Percentiles rank a stretch among this genome's conserved stretches.
phyloP scores from a whole-genome alignment of 78 protist genomes.

The Planoprotostelium fungivorum region DNA sequence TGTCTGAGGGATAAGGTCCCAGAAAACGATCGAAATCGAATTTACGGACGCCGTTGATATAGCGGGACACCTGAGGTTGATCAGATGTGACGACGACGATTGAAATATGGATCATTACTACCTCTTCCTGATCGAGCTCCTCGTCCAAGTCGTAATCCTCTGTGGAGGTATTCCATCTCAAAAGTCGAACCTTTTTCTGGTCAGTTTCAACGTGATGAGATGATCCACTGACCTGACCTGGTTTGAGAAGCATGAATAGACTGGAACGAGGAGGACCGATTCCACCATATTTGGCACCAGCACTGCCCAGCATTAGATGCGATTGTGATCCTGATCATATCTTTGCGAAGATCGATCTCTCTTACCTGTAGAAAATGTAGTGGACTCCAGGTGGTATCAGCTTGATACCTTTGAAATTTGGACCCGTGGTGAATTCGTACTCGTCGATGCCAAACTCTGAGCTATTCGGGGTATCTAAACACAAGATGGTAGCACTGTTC shows the following conservation, averaged over 20 bases:
- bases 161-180: background rate
- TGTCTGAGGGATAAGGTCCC: conserved; percentile 18
- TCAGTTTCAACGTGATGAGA: background rate
- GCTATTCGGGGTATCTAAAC: conserved; percentile 8
- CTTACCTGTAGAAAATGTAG: conserved; percentile 18
- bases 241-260: background rate
- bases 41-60: background rate
- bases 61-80: background rate
- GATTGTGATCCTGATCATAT: background rate
- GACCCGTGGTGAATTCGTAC: conserved; percentile 8
- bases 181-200: background rate
- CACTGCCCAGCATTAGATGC: background rate
- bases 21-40: conserved; percentile 9
- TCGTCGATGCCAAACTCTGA: conserved; percentile 29
- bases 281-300: background rate
- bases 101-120: background rate
- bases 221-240: conserved; percentile 3
- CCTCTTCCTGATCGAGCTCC: background rate
- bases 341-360: background rate
- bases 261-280: background rate
- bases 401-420: conserved; percentile 28
- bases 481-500: background rate
- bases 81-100: background rate
- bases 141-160: background rate
- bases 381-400: conserved; percentile 30